Conservation (phyloP, 768 basidiomycete species). For the Mrakia frigida region DNA sequence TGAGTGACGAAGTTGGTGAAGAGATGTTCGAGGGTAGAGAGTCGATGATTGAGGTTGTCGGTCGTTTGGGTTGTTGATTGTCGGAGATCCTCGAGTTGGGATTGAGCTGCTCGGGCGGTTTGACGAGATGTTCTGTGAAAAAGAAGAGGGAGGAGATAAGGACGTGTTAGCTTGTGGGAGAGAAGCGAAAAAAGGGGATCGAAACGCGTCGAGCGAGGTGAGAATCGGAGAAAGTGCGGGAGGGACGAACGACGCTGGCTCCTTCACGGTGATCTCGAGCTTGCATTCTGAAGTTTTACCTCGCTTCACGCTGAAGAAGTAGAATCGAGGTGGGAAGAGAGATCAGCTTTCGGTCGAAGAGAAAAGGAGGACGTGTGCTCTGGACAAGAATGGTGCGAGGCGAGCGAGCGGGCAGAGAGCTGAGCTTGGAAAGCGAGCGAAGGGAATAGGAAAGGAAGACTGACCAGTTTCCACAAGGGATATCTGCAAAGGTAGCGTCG, state of each 20-base stretch:
- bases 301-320: slow-evolving; percentile 15
- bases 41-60: slow-evolving; percentile 16
- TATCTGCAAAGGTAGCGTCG: too few species aligned
- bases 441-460: too few species aligned
- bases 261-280: slow-evolving; percentile 31
- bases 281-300: slow-evolving; percentile 25
- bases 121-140: neutral
- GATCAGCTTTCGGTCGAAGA: neutral
- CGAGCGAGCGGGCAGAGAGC: too few species aligned
- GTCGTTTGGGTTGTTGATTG: slow-evolving; percentile 1
- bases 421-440: neutral
- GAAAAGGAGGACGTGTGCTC: neutral
- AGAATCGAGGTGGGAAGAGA: neutral
- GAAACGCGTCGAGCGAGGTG: neutral
- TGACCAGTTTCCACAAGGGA: slow-evolving; percentile 21
- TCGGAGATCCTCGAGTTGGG: slow-evolving; percentile 29
- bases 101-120: slow-evolving; percentile 12
- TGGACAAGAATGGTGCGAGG: neutral
- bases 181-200: neutral
- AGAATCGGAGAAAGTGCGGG: too few species aligned
- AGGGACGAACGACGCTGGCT: slow-evolving; percentile 10
- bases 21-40: slow-evolving; percentile 17
- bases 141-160: neutral
- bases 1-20: slow-evolving; percentile 17
- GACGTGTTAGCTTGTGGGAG: neutral